Evolutionary conservation across 805 yeast genomes (phyloP), one percentile per base, ranked within the genome.

Genomic region (Cyberlindnera euphorbiiphila): DNA sequence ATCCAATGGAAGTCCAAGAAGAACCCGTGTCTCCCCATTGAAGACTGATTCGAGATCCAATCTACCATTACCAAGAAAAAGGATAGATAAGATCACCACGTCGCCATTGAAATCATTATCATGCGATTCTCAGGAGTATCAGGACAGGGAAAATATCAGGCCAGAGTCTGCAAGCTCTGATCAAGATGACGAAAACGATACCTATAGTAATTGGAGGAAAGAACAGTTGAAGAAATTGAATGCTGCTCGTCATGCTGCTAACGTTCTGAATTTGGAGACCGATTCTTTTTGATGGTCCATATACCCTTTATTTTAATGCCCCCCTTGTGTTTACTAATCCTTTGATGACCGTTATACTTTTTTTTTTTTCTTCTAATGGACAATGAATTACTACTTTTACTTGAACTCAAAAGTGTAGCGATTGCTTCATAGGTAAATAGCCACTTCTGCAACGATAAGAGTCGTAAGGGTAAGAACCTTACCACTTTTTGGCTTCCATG

Each of bases 201-300:
- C 47, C 9, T 55, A 54, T 16, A 49, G 51, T 3, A 39, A 29
- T 9, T 55, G 59, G 60, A 49, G 60, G 37, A 41, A 45, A 26
- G 55, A 54, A 21, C 59, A 54, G 37, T 39, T 55, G 29, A 40
- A 42, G 33, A 55, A 54, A 30, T 36, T 55, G 38, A 54, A 55
- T 21, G 39, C 35, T 12, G 29, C 44, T 5, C 20, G 37, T 12
- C 28, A 39, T 23, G 31, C 28, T 10, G 28, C 37, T 2, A 20
- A 23, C 9, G 23, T 21, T 13, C 28, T 43, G 16, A 35, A 39
- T n/a, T 41, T 42, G 43, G 39, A 34, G 8, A 25, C 36, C 7
- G 53, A 44, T n/a, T 47, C 54, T 7, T 52, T 50, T 30, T 52
- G 35, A 40, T n/a, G 17, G 5, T 24, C 15, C 9, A 12, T 13